A percentile compares a stretch with the other conserved stretches of the same genome.
These are phyloP conservation scores for Sungouiozyma ichnusensis DNA, from an alignment of 805 yeast genomes.

Conservation along the genomic window DNA sequence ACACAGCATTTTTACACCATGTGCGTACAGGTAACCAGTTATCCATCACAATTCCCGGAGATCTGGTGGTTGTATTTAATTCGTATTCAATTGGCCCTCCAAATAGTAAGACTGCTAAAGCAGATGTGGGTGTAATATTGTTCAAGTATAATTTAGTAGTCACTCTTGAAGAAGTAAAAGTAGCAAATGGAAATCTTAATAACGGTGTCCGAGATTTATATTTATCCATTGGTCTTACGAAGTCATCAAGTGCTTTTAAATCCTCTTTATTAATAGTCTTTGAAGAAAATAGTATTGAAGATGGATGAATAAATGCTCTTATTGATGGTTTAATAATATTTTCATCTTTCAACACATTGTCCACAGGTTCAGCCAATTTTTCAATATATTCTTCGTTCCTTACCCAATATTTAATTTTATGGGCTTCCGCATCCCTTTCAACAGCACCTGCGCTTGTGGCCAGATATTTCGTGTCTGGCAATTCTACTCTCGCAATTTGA, in stretches of 20 bases:
- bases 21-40: slow-evolving; percentile 85
- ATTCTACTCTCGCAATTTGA: slow-evolving; percentile 65
- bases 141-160: slow-evolving; percentile 62
- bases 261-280: slow-evolving; percentile 24
- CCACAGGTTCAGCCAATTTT: slow-evolving; percentile 12
- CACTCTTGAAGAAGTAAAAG: slow-evolving; percentile 47
- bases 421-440: slow-evolving; percentile 77
- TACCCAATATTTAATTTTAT: slow-evolving; percentile 60
- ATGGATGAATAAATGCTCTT: slow-evolving; percentile 79
- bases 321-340: slow-evolving; percentile 40
- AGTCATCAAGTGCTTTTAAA: slow-evolving; percentile 14
- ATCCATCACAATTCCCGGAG: slow-evolving; percentile 80
- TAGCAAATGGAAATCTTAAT: slow-evolving; percentile 48
- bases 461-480: slow-evolving; percentile 70
- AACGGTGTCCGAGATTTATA: slow-evolving; percentile 26
- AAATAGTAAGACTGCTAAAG: slow-evolving; percentile 64
- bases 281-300: slow-evolving; percentile 58
- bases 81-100: slow-evolving; percentile 67
- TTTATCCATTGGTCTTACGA: slow-evolving; percentile 12
- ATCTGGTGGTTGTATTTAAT: slow-evolving; percentile 35
- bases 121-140: slow-evolving; percentile 71
- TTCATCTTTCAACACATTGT: slow-evolving; percentile 8
- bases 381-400: slow-evolving; percentile 46
- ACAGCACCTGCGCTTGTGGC: slow-evolving; percentile 69
- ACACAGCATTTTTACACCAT: slow-evolving; percentile 90